These are phyloP conservation scores for Xylariaceae sp. DNA, from an alignment of 2,329 filamentous ascomycete genomes.

Conservation along the genomic window DNA sequence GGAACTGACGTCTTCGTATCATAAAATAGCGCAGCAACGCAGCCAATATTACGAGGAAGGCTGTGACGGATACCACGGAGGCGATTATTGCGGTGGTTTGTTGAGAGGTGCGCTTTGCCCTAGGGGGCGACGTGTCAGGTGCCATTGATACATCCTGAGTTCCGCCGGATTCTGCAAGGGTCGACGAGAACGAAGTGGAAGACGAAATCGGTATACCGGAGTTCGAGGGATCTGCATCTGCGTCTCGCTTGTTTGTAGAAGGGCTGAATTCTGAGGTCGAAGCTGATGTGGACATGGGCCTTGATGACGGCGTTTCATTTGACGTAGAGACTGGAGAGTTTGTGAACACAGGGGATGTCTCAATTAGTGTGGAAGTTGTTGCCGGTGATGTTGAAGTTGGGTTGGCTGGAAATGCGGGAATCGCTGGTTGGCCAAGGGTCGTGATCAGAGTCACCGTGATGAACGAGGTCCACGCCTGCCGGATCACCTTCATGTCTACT, in stretches of 20 bases:
- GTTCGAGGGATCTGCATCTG: neutral
- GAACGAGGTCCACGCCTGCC: constrained; percentile 13
- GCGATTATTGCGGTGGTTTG: constrained; percentile 19
- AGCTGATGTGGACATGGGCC: neutral
- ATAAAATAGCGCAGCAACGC: constrained; percentile 16
- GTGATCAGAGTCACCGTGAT: constrained; percentile 7
- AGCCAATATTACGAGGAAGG: constrained; percentile 11
- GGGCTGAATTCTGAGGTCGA: neutral
- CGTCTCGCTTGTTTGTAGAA: neutral
- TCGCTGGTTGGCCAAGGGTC: constrained; percentile 1
- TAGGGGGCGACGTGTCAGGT: constrained; percentile 1
- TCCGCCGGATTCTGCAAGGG: neutral
- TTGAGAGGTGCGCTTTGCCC: neutral
- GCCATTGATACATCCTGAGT: neutral
- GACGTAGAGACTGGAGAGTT: neutral
- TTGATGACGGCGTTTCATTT: neutral
- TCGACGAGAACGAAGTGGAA: neutral
- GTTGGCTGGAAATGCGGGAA: neutral
- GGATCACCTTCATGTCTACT: neutral
- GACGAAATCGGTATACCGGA: neutral
- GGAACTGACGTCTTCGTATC: constrained; percentile 8
- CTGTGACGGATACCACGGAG: constrained; percentile 13
- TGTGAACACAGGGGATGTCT: neutral
- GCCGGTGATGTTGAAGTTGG: neutral
- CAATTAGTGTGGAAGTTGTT: neutral